Evolutionary conservation across 2,329 filamentous ascomycete genomes (phyloP).

Genomic region (Epichloe sylvatica): DNA sequence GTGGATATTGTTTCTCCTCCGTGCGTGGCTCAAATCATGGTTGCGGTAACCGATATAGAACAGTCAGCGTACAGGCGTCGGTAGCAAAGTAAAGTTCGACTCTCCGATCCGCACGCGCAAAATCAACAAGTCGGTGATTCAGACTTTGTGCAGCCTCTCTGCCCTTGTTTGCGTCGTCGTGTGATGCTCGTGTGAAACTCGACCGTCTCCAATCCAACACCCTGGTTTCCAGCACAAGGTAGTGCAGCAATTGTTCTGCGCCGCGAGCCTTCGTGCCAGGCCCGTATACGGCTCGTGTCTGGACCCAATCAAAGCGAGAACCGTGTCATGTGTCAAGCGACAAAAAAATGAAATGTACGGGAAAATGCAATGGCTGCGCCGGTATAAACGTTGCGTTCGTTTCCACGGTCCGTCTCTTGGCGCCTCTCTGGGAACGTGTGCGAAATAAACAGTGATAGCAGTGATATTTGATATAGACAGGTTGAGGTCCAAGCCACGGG

Average conservation of each 20-base stretch:
- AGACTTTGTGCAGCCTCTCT: no score
- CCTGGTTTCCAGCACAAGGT: background rate
- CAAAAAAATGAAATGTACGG: background rate
- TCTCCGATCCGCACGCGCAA: no score
- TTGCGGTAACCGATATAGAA: background rate
- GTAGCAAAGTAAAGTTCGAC: no score
- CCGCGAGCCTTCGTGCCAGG: background rate
- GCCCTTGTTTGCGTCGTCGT: background rate
- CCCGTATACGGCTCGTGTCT: background rate
- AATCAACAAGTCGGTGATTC: no score
- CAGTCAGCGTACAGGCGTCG: background rate
- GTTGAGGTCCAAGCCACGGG: background rate
- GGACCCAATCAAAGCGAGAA: background rate
- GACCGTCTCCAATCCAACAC: background rate
- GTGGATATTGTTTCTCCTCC: background rate
- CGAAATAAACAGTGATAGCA: background rate
- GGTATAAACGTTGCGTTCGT: background rate
- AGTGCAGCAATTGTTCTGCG: background rate
- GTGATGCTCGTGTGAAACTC: background rate
- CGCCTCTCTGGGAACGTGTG: background rate
- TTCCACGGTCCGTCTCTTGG: no score
- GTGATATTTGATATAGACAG: background rate
- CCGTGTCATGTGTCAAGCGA: background rate
- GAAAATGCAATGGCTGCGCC: background rate
- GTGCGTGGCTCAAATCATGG: background rate